These are phyloP conservation scores for Fusarium miscanthi DNA, from an alignment of 2,329 filamentous ascomycete species.

Conservation along the genomic window DNA sequence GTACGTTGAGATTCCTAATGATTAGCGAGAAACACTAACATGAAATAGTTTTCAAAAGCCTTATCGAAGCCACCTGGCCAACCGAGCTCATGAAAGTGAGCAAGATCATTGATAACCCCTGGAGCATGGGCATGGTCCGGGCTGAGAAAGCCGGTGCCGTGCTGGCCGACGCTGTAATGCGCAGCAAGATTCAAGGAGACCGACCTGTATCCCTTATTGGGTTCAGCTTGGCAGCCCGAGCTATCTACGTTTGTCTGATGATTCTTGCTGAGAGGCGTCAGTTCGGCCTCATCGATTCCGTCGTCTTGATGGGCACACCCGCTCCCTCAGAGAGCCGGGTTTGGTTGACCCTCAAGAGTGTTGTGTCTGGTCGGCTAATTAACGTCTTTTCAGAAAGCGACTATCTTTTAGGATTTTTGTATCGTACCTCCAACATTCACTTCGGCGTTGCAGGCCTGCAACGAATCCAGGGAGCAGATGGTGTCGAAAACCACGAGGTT, in stretches of 20 bases:
- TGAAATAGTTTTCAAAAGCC: conserved; percentile 61
- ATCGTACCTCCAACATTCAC: conserved; percentile 83
- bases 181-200: conserved; percentile 81
- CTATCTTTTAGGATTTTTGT: conserved; percentile 88
- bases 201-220: conserved; percentile 83
- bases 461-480: conserved; percentile 72
- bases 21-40: neutral
- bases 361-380: conserved; percentile 84
- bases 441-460: conserved; percentile 88
- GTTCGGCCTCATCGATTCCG: conserved; percentile 88
- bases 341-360: conserved; percentile 82
- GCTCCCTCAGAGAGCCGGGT: conserved; percentile 76
- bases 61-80: conserved; percentile 72
- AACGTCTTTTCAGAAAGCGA: conserved; percentile 92
- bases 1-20: conserved; percentile 51
- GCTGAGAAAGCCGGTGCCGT: conserved; percentile 77
- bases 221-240: conserved; percentile 83
- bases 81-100: conserved; percentile 72
- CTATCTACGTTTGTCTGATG: conserved; percentile 87
- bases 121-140: conserved; percentile 78
- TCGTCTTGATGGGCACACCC: conserved; percentile 85
- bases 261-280: conserved; percentile 81
- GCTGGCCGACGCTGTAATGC: conserved; percentile 84
- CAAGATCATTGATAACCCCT: conserved; percentile 84
- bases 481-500: conserved; percentile 75